phyloP scores from a whole-genome alignment of 192 early-diverging fungal species.

The Coemansia sp. region DNA sequence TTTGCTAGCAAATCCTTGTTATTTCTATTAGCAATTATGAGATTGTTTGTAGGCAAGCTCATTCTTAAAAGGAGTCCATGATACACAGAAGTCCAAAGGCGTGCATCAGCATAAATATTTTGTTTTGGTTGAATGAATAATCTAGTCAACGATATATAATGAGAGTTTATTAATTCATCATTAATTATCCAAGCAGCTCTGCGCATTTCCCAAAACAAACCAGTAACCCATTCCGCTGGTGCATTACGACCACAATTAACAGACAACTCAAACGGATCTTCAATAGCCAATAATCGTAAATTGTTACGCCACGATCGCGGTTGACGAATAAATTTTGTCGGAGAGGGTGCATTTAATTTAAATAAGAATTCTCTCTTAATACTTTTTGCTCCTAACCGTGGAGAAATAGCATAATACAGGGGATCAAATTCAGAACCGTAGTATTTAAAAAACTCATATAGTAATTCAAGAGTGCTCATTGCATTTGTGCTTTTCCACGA shows the following conservation, averaged over 20 bases:
- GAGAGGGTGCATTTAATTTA: constrained; percentile 13
- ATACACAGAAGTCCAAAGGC: neutral
- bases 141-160: neutral
- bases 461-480: constrained; percentile 11
- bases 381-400: constrained; percentile 21
- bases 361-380: constrained; percentile 26
- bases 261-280: constrained; percentile 38
- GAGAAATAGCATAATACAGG: constrained; percentile 24
- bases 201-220: constrained; percentile 52
- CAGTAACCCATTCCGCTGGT: constrained; percentile 39
- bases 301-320: constrained; percentile 24
- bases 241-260: constrained; percentile 40
- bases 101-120: neutral
- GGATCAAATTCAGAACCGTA: constrained; percentile 42
- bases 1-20: neutral
- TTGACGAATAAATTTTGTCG: neutral
- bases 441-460: constrained; percentile 32
- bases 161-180: neutral
- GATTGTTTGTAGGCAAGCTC: no score
- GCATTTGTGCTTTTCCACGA: constrained; percentile 34
- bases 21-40: neutral
- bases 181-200: constrained; percentile 19
- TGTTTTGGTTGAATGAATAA: neutral
- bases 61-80: neutral
- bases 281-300: constrained; percentile 35